A percentile compares a stretch with the other conserved stretches of the same genome.
phyloP scores from a whole-genome alignment of 805 yeast species.

The Sugiyamaella chiloensis region DNA sequence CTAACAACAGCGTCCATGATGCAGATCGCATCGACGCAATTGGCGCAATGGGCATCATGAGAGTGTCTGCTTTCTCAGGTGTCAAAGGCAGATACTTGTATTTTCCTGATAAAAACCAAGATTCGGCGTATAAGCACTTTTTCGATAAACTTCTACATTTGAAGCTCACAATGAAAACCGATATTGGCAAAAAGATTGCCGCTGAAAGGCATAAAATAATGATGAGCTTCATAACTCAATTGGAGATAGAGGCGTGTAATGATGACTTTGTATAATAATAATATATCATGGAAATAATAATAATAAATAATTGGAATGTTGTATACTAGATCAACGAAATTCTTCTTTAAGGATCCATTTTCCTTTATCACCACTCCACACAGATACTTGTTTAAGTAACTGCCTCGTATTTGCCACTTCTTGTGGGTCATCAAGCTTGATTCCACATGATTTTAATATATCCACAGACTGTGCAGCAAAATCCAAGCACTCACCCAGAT shows the following conservation, averaged over 20 bases:
- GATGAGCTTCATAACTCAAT: slow-evolving; percentile 21
- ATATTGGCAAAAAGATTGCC: slow-evolving; percentile 21
- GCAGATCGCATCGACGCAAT: slow-evolving; percentile 43
- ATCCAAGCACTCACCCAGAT: slow-evolving; percentile 37
- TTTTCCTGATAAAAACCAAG: slow-evolving; percentile 18
- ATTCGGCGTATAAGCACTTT: slow-evolving; percentile 31
- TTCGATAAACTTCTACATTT: slow-evolving; percentile 33
- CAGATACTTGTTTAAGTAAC: slow-evolving; percentile 62
- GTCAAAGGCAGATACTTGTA: slow-evolving; percentile 29
- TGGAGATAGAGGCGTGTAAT: slow-evolving; percentile 2
- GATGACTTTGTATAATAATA: background rate
- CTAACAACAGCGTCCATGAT: slow-evolving; percentile 31
- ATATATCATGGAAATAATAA: too few species aligned
- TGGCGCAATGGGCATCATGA: slow-evolving; percentile 36
- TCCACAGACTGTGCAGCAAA: slow-evolving; percentile 48
- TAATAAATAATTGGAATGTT: too few species aligned
- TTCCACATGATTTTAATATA: slow-evolving; percentile 40
- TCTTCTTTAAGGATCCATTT: slow-evolving; percentile 69
- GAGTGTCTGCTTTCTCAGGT: slow-evolving; percentile 35
- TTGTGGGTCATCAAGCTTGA: slow-evolving; percentile 45
- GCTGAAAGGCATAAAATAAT: slow-evolving; percentile 26
- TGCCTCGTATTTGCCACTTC: slow-evolving; percentile 63
- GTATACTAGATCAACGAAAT: too few species aligned
- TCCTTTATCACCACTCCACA: slow-evolving; percentile 55
- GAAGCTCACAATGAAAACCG: slow-evolving; percentile 30